These are phyloP conservation scores for Pezizomycotina sp. DNA, from an alignment of 2,329 filamentous ascomycete genomes.

Conservation along the genomic window DNA sequence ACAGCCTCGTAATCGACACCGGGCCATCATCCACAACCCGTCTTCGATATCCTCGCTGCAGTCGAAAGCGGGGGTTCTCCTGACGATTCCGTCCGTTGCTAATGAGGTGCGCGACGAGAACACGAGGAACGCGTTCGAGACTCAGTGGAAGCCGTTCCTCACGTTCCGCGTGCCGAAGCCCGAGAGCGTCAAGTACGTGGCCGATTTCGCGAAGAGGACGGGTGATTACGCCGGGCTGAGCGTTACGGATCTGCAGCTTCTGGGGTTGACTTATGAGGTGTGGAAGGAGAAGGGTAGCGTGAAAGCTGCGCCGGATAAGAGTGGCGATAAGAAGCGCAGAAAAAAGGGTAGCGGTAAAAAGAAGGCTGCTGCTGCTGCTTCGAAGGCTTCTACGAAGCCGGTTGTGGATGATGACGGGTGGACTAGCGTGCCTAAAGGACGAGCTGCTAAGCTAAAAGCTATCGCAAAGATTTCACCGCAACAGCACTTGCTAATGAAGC, in stretches of 20 bases:
- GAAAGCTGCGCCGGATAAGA: constrained; percentile 25
- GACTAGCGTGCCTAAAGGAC: constrained; percentile 2
- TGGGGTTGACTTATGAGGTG: constrained; percentile 86
- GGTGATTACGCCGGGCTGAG: constrained; percentile 81
- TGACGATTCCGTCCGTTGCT: constrained; percentile 73
- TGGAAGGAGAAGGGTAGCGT: constrained; percentile 83
- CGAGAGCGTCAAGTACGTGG: constrained; percentile 61
- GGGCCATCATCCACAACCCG: constrained; percentile 90
- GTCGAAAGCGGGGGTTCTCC: constrained; percentile 55
- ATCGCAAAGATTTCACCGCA: not conserved
- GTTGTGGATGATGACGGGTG: constrained; percentile 3
- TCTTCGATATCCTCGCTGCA: constrained; percentile 70
- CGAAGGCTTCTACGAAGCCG: too few relatives aligned
- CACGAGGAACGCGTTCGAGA: constrained; percentile 66
- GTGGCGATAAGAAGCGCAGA: constrained; percentile 4
- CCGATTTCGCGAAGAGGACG: constrained; percentile 72
- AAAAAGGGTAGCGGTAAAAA: constrained; percentile 1
- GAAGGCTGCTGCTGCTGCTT: too few relatives aligned
- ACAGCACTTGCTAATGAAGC: constrained; percentile 6
- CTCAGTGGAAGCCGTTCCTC: constrained; percentile 69
- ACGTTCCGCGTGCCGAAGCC: constrained; percentile 57
- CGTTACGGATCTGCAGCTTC: constrained; percentile 69
- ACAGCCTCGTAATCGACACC: constrained; percentile 75
- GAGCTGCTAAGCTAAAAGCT: not conserved
- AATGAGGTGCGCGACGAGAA: constrained; percentile 73